phyloP scores from a whole-genome alignment of 2,329 filamentous ascomycete genomes.

The Uncinocarpus reesii region DNA sequence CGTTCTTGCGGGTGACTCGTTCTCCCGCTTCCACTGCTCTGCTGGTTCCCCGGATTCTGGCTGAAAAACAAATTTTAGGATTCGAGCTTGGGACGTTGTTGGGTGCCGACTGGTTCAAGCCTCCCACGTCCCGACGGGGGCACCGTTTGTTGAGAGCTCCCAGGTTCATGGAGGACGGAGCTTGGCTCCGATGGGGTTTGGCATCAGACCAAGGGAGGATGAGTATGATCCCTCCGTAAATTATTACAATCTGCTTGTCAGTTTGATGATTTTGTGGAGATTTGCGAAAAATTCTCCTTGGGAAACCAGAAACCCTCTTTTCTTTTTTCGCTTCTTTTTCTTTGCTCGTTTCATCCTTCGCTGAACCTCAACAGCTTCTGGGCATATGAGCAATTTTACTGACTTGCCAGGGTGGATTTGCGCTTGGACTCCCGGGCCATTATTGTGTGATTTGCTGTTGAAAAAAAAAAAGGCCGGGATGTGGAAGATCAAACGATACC shows the following conservation, averaged over 20 bases:
- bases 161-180: too few species aligned
- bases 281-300: background rate
- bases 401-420: background rate
- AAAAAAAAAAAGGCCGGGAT: background rate
- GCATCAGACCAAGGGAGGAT: too few species aligned
- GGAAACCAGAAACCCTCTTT: background rate
- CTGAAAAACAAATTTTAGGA: background rate
- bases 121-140: too few species aligned
- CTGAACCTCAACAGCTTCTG: background rate
- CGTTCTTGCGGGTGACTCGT: too few species aligned
- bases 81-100: background rate
- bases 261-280: background rate
- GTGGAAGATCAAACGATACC: slow-evolving; percentile 3
- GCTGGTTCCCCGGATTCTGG: too few species aligned
- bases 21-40: background rate
- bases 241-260: too few species aligned
- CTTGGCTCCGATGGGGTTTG: too few species aligned
- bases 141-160: too few species aligned
- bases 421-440: slow-evolving; percentile 1
- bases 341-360: background rate
- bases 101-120: too few species aligned
- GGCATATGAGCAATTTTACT: background rate
- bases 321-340: background rate
- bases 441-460: background rate
- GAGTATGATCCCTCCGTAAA: too few species aligned